Evolutionary conservation across 1,284 basidiomycete species (phyloP).

Genomic region (Moesziomyces sp.): DNA sequence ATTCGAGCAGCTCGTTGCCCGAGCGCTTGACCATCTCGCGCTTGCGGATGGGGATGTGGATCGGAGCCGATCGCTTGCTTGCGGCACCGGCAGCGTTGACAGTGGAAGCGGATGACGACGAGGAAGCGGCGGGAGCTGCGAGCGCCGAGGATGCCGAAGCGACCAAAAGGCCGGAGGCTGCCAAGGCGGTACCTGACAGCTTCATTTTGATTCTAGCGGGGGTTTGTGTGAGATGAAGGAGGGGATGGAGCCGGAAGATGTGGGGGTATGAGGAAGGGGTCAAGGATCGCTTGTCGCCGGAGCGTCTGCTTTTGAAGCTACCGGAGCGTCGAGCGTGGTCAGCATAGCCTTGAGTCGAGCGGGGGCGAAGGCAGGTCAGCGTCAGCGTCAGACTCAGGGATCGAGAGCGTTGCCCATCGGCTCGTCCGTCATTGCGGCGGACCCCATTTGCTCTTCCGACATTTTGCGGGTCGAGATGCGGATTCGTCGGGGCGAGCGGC

Average conservation of each 20-base stretch:
- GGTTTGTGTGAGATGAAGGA: neutral
- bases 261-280: neutral
- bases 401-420: too few species aligned
- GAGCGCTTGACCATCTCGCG: conserved; percentile 26
- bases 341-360: too few species aligned
- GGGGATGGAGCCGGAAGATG: conserved; percentile 3
- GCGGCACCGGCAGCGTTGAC: neutral
- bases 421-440: too few species aligned
- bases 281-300: neutral
- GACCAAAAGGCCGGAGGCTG: conserved; percentile 26
- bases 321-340: too few species aligned
- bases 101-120: neutral
- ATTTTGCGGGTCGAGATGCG: too few species aligned
- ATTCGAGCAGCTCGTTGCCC: conserved; percentile 38
- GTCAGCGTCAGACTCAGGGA: too few species aligned
- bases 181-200: conserved; percentile 22
- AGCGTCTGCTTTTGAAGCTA: too few species aligned
- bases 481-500: too few species aligned
- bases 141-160: conserved; percentile 21
- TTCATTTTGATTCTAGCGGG: conserved; percentile 16
- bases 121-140: conserved; percentile 13
- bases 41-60: conserved; percentile 38
- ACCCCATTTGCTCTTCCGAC: too few species aligned
- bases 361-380: too few species aligned
- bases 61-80: neutral